Percentiles rank a stretch among this genome's conserved stretches.
Evolutionary conservation across 768 basidiomycete species (phyloP).

Genomic region (Exsudoporus frostii): DNA sequence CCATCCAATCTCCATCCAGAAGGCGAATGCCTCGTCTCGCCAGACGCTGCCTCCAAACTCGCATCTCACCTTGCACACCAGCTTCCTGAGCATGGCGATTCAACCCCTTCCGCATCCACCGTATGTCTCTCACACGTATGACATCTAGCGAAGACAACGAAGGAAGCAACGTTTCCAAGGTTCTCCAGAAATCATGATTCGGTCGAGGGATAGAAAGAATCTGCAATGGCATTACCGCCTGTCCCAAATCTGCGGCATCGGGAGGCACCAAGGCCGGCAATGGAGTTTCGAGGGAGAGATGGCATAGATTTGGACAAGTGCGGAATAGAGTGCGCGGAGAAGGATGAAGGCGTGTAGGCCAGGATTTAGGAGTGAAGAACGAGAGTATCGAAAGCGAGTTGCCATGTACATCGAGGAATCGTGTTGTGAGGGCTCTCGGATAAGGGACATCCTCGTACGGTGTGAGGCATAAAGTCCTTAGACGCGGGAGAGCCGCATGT

Average conservation of each 20-base stretch:
- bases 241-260: slow-evolving; percentile 23
- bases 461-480: slow-evolving; percentile 65
- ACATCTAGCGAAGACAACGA: slow-evolving; percentile 53
- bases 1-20: slow-evolving; percentile 72
- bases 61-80: slow-evolving; percentile 80
- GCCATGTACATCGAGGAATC: slow-evolving; percentile 62
- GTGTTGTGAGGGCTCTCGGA: slow-evolving; percentile 53
- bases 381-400: slow-evolving; percentile 54
- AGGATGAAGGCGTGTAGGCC: slow-evolving; percentile 58
- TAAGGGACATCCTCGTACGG: slow-evolving; percentile 69
- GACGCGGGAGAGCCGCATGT: slow-evolving; percentile 54
- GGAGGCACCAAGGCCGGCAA: slow-evolving; percentile 49
- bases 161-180: slow-evolving; percentile 54
- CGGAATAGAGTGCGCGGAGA: slow-evolving; percentile 48
- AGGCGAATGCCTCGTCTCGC: slow-evolving; percentile 55
- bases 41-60: slow-evolving; percentile 66
- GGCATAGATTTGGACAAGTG: slow-evolving; percentile 54
- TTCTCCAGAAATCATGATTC: slow-evolving; percentile 50
- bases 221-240: slow-evolving; percentile 41
- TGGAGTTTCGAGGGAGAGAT: slow-evolving; percentile 70
- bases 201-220: slow-evolving; percentile 79
- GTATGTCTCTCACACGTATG: slow-evolving; percentile 63
- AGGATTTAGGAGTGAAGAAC: slow-evolving; percentile 66
- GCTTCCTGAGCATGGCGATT: slow-evolving; percentile 62
- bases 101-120: slow-evolving; percentile 71